phyloP scores from a whole-genome alignment of 108 stramenopile genomes.

The Skeletonema marinoi region DNA sequence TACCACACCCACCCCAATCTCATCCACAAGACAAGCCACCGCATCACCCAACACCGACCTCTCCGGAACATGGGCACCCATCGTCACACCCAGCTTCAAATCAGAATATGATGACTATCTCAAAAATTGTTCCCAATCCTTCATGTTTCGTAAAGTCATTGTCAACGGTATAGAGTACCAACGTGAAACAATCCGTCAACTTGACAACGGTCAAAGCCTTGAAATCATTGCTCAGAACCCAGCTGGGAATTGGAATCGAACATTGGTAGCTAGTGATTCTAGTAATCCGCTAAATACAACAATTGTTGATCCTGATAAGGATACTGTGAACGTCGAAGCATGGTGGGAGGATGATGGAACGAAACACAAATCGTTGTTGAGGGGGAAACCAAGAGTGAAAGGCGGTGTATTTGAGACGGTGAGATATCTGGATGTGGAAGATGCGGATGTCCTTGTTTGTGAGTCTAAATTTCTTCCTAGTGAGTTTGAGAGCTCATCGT shows the following conservation, averaged over 20 bases:
- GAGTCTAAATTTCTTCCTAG: constrained; percentile 30
- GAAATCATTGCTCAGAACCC: constrained; percentile 42
- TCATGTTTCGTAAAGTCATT: constrained; percentile 42
- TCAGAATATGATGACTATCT: constrained; percentile 36
- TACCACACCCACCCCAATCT: not conserved
- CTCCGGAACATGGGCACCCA: constrained; percentile 38
- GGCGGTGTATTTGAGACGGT: constrained; percentile 31
- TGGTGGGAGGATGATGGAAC: constrained; percentile 55
- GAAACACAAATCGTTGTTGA: constrained; percentile 41
- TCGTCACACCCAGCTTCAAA: constrained; percentile 40
- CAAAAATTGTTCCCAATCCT: constrained; percentile 34
- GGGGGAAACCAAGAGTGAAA: constrained; percentile 27
- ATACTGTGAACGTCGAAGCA: constrained; percentile 48
- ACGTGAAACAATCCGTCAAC: constrained; percentile 27
- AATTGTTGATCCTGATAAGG: constrained; percentile 48
- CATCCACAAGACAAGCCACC: not conserved
- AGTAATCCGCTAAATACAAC: constrained; percentile 13
- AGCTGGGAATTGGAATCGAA: constrained; percentile 51
- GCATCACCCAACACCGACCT: constrained; percentile 19
- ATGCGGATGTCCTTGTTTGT: constrained; percentile 26
- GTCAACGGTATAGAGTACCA: constrained; percentile 33
- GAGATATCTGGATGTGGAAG: constrained; percentile 27
- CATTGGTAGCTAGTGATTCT: constrained; percentile 24
- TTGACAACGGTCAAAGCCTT: constrained; percentile 10
- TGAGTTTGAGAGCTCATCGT: not conserved